These are phyloP conservation scores for Cryptococcus sp. DNA, from an alignment of 1,284 basidiomycete genomes.

Conservation along the genomic window DNA sequence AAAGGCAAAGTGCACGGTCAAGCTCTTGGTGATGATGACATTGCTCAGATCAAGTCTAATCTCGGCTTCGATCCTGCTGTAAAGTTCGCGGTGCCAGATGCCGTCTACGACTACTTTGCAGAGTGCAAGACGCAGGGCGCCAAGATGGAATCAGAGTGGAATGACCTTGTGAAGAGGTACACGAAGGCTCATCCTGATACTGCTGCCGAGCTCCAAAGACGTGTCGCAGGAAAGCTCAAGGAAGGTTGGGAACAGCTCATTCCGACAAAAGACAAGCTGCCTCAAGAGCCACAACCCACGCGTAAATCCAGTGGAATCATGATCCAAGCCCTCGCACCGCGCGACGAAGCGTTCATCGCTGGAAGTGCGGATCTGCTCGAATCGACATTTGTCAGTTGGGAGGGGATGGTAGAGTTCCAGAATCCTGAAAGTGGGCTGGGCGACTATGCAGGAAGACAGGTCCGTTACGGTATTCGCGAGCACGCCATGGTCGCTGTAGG, in stretches of 20 bases:
- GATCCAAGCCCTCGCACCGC: slow-evolving; percentile 35
- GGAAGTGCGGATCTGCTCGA: slow-evolving; percentile 47
- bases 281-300: slow-evolving; percentile 34
- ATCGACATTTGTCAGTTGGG: slow-evolving; percentile 46
- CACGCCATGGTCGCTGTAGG: slow-evolving; percentile 40
- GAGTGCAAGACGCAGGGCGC: slow-evolving; percentile 34
- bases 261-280: slow-evolving; percentile 37
- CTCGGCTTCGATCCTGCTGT: slow-evolving; percentile 39
- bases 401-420: slow-evolving; percentile 44
- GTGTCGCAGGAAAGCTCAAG: slow-evolving; percentile 32
- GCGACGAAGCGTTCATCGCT: slow-evolving; percentile 38
- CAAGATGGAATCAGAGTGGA: slow-evolving; percentile 39
- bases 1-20: slow-evolving; percentile 42
- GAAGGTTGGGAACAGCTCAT: slow-evolving; percentile 34
- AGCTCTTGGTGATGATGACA: slow-evolving; percentile 45
- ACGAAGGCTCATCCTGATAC: slow-evolving; percentile 33
- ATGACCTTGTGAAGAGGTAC: slow-evolving; percentile 34
- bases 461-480: slow-evolving; percentile 46
- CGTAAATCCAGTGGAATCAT: slow-evolving; percentile 44
- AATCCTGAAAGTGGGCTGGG: slow-evolving; percentile 42
- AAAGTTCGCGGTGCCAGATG: slow-evolving; percentile 38
- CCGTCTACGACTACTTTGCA: slow-evolving; percentile 42
- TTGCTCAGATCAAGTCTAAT: slow-evolving; percentile 41
- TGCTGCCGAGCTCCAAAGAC: slow-evolving; percentile 31
- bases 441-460: slow-evolving; percentile 46